Evolutionary conservation across 345 rosid genomes (phyloP), one percentile per base, ranked within the genome.

Genomic region (Linum usitatissimum): DNA sequence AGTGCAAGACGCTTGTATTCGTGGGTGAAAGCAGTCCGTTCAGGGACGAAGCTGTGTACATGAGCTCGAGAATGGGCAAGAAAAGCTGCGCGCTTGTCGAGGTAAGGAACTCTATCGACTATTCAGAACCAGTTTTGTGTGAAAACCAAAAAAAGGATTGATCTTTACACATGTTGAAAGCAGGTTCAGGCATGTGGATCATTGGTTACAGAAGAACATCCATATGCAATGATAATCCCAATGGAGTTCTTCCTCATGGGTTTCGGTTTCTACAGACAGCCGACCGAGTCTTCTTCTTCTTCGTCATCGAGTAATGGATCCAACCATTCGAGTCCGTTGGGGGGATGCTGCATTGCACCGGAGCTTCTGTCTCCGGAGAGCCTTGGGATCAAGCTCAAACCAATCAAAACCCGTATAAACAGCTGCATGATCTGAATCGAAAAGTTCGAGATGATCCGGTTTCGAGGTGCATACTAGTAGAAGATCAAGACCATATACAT

Each of bases 101-200:
- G 90, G 86, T 82, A 67, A 17, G 49, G 34, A 18, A 23, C 39
- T 45, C n/a, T 3, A 7, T 18, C 38, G 38, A 7, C 28, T 23
- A 23, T 23, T 23, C 28, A 23, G 28, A 23, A 23, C 28, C 28
- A 2, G 28, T 23, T 23, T 23, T 23, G 28, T 23, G 28, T 23
- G 28, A 23, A 23, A 23, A 23, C 28, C 28, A 2, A 23, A 23
- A 23, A 23, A 23, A 2, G 28, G 28, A 23, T 23, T 23, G 28
- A 23, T 23, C 28, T 23, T 23, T 15, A 7, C 30, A 34, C 64
- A 19, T 53, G 31, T 18, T 23, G 54, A 18, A 18, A 39, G 54
- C 77, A 82, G 90, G 90, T 85, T 64, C 78, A 78, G 66, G 85
- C 78, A 4, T 80, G 87, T 31, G 87, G 87, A 6, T 85, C 87